These are phyloP conservation scores for Colletotrichum sp. DNA, from an alignment of 2,329 filamentous ascomycete genomes.

Conservation along the genomic window DNA sequence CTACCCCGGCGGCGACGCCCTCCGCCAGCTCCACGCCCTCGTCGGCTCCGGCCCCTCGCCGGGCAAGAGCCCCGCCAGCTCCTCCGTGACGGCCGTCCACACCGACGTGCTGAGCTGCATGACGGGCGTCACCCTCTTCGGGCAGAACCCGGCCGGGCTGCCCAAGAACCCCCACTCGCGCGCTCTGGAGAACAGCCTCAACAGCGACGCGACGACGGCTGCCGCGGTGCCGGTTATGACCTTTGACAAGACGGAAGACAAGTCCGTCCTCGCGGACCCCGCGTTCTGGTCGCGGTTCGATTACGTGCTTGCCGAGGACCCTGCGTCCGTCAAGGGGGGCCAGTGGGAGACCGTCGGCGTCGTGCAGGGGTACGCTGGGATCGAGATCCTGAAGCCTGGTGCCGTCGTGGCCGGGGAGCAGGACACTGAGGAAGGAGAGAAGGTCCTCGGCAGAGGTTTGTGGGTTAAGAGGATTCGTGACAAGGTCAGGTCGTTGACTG, in stretches of 20 bases:
- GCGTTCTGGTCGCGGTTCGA: conserved; percentile 69
- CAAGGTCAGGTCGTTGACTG: conserved; percentile 49
- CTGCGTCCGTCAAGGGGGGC: conserved; percentile 48
- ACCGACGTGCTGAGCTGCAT: conserved; percentile 70
- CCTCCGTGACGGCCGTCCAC: conserved; percentile 53
- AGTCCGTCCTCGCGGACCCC: conserved; percentile 44
- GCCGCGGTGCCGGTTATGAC: conserved; percentile 31
- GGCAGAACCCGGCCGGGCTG: conserved; percentile 48
- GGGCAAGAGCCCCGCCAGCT: conserved; percentile 17
- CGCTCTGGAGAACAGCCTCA: conserved; percentile 21
- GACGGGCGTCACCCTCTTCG: conserved; percentile 73
- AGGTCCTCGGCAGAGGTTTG: conserved; percentile 51
- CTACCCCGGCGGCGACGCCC: conserved; percentile 88
- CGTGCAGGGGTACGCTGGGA: conserved; percentile 62
- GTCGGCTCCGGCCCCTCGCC: conserved; percentile 32
- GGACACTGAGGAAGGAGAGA: conserved; percentile 20
- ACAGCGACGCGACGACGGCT: conserved; percentile 21
- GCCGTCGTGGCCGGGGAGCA: conserved; percentile 22
- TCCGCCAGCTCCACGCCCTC: conserved; percentile 56
- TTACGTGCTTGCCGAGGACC: conserved; percentile 64
- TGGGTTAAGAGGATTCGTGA: conserved; percentile 43
- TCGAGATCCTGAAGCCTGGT: conserved; percentile 62
- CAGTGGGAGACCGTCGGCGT: conserved; percentile 62
- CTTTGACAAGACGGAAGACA: conserved; percentile 70
- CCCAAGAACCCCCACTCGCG: conserved; percentile 35